A percentile compares a stretch with the other conserved stretches of the same genome.
phyloP scores from a whole-genome alignment of 2,329 filamentous ascomycete genomes.

The Trichocomaceae sp. region DNA sequence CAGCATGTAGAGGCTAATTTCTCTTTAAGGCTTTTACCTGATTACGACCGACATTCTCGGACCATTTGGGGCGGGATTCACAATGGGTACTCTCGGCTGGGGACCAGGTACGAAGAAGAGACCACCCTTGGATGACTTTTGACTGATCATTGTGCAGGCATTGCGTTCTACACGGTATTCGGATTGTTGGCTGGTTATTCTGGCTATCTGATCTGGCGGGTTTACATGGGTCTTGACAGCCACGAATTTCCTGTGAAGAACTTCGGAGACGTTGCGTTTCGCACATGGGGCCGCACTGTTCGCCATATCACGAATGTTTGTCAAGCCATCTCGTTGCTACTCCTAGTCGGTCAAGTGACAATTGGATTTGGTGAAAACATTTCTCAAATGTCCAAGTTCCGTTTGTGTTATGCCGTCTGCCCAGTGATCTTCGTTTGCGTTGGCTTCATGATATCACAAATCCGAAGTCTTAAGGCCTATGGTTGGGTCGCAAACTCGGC shows the following conservation, averaged over 20 bases:
- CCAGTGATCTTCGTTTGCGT: slow-evolving; percentile 45
- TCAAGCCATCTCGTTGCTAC: slow-evolving; percentile 25
- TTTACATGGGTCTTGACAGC: slow-evolving; percentile 42
- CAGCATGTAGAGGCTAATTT: too few species aligned
- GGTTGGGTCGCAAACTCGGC: slow-evolving; percentile 52
- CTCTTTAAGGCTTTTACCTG: slow-evolving; percentile 38
- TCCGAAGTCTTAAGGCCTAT: slow-evolving; percentile 50
- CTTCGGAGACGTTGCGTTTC: slow-evolving; percentile 46
- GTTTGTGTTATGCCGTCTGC: slow-evolving; percentile 49
- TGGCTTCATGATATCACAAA: slow-evolving; percentile 50
- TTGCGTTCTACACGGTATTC: slow-evolving; percentile 43
- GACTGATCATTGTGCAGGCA: slow-evolving; percentile 30
- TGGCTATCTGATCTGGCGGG: slow-evolving; percentile 41
- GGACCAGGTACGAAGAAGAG: too few species aligned
- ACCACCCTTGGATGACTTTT: too few species aligned
- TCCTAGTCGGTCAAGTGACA: slow-evolving; percentile 31
- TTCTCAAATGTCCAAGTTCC: slow-evolving; percentile 45
- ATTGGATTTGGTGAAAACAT: slow-evolving; percentile 48
- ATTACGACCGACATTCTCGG: slow-evolving; percentile 46
- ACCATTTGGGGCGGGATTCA: slow-evolving; percentile 32
- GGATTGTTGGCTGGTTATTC: slow-evolving; percentile 37
- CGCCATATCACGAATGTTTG: slow-evolving; percentile 44
- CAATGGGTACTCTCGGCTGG: slow-evolving; percentile 32
- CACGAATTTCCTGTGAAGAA: slow-evolving; percentile 43
- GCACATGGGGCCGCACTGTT: slow-evolving; percentile 39